These are phyloP conservation scores for Bacidia rubella DNA, from an alignment of 495 filamentous ascomycete genomes.

Conservation along the genomic window DNA sequence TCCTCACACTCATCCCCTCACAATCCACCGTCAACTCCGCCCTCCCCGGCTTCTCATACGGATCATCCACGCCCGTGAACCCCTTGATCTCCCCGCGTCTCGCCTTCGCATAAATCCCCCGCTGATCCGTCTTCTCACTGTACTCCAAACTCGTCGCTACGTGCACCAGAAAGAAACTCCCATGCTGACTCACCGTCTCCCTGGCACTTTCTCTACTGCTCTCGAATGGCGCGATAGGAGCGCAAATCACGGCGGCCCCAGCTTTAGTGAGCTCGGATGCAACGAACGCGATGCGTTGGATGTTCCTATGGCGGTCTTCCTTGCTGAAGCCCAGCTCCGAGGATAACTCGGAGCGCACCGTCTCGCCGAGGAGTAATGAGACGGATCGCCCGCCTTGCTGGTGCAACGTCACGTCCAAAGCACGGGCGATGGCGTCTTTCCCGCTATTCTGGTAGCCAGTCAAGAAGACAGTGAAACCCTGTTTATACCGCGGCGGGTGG, in stretches of 20 bases:
- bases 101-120: conserved; percentile 76
- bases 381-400: conserved; percentile 95
- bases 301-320: conserved; percentile 89
- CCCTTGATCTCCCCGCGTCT: conserved; percentile 89
- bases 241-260: conserved; percentile 88
- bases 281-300: conserved; percentile 92
- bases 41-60: conserved; percentile 78
- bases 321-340: conserved; percentile 91
- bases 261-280: conserved; percentile 86
- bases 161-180: conserved; percentile 87
- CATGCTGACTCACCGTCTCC: conserved; percentile 74
- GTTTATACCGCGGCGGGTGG: conserved; percentile 71
- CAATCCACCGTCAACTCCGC: conserved; percentile 71
- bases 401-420: conserved; percentile 93
- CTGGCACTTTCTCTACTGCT: conserved; percentile 56
- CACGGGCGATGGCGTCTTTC: conserved; percentile 91
- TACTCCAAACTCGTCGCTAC: conserved; percentile 85
- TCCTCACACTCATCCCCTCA: conserved; percentile 75
- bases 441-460: conserved; percentile 94
- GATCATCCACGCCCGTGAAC: conserved; percentile 97
- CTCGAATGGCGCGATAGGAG: conserved; percentile 94
- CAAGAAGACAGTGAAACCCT: conserved; percentile 97
- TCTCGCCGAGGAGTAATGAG: conserved; percentile 86
- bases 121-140: conserved; percentile 89
- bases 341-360: conserved; percentile 81